Conservation (phyloP, 1,284 basidiomycete genomes). For the Ustilago xerochloae region DNA sequence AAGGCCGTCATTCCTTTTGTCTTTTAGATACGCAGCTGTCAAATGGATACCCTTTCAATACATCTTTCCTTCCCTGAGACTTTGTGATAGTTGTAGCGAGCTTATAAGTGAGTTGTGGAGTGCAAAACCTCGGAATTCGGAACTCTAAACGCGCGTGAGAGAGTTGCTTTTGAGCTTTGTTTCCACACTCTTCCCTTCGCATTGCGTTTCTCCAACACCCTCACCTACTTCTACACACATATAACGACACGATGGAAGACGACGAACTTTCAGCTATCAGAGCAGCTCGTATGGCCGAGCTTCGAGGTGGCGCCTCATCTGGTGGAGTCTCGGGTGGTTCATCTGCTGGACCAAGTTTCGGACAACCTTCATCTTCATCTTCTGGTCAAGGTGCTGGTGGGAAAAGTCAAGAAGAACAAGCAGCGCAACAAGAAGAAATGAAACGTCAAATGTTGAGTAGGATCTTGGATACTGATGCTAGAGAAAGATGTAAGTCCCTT, state of each 20-base stretch:
- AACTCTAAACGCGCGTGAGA: neutral
- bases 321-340: constrained; percentile 27
- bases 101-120: neutral
- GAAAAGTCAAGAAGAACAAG: constrained; percentile 61
- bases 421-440: constrained; percentile 69
- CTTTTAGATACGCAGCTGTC: constrained; percentile 69
- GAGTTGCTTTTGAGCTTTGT: neutral
- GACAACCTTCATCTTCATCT: neutral
- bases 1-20: constrained; percentile 77
- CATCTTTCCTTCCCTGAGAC: neutral
- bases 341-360: constrained; percentile 13
- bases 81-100: neutral
- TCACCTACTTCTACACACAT: neutral
- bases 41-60: neutral
- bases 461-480: constrained; percentile 84
- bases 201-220: constrained; percentile 15
- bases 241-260: constrained; percentile 62
- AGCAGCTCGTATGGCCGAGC: constrained; percentile 64
- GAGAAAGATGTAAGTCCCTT: constrained; percentile 83
- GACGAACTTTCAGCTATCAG: constrained; percentile 67
- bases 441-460: constrained; percentile 82
- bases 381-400: constrained; percentile 68
- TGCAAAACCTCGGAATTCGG: constrained; percentile 1
- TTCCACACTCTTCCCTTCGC: neutral
- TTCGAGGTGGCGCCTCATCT: constrained; percentile 48